Evolutionary conservation across 305 asterid genomes (phyloP).

Genomic region (Rubia occidens): DNA sequence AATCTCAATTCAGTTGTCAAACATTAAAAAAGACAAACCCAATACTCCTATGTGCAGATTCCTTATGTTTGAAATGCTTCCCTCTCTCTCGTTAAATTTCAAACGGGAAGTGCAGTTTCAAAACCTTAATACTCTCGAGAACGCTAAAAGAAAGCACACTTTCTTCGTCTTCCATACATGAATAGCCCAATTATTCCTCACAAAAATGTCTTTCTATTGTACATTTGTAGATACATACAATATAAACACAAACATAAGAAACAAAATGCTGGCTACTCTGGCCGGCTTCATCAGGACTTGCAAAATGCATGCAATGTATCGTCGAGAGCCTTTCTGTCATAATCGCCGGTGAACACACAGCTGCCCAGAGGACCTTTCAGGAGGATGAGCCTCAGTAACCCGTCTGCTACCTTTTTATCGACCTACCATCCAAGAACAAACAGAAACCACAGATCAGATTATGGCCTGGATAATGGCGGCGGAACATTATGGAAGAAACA

Average conservation of each 20-base stretch:
- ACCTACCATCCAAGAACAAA: slow-evolving; percentile 38
- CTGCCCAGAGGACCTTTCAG: slow-evolving; percentile 79
- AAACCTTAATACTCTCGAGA: not conserved
- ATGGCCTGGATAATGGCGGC: not conserved
- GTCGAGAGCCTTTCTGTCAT: slow-evolving; percentile 59
- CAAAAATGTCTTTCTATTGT: not conserved
- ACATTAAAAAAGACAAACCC: too few species aligned
- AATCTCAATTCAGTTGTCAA: too few species aligned
- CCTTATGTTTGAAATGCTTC: slow-evolving; percentile 1
- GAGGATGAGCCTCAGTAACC: slow-evolving; percentile 78
- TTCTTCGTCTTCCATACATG: not conserved
- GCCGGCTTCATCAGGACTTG: slow-evolving; percentile 33
- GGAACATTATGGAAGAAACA: not conserved
- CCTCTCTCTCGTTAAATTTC: slow-evolving; percentile 2
- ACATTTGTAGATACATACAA: not conserved
- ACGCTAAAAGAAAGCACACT: not conserved
- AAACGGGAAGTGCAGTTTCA: not conserved
- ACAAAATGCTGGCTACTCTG: not conserved
- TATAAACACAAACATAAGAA: not conserved
- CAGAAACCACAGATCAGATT: not conserved
- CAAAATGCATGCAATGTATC: slow-evolving; percentile 66
- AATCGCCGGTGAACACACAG: slow-evolving; percentile 87
- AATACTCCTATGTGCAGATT: not conserved
- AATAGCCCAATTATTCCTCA: not conserved
- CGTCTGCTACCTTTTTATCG: slow-evolving; percentile 95